These are phyloP conservation scores for Phoma herbarum DNA, from an alignment of 2,329 filamentous ascomycete genomes.

Conservation along the genomic window DNA sequence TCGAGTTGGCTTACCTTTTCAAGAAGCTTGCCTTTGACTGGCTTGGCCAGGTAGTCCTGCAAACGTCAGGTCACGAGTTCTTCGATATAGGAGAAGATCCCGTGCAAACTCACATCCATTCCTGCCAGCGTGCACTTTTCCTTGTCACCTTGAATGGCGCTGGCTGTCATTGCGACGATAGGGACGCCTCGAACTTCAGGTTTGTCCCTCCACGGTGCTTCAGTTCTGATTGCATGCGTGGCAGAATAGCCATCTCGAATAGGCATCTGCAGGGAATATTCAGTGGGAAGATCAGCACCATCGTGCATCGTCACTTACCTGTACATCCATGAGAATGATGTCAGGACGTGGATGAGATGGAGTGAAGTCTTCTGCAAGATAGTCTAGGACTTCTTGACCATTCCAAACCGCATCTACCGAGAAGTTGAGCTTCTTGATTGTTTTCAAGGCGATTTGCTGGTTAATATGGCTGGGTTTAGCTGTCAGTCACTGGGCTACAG, in stretches of 20 bases:
- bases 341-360: conserved; percentile 67
- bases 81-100: conserved; percentile 18
- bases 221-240: conserved; percentile 75
- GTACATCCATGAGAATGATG: conserved; percentile 81
- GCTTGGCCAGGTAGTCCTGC: conserved; percentile 54
- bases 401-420: conserved; percentile 77
- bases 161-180: conserved; percentile 84
- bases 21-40: conserved; percentile 72
- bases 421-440: conserved; percentile 77
- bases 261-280: conserved; percentile 52
- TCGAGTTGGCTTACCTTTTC: conserved; percentile 59
- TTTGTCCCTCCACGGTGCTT: conserved; percentile 69
- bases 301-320: conserved; percentile 64
- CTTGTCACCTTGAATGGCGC: conserved; percentile 77
- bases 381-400: conserved; percentile 79
- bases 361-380: conserved; percentile 65
- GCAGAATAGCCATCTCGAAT: conserved; percentile 81
- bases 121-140: conserved; percentile 77
- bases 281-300: conserved; percentile 20
- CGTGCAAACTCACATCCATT: conserved; percentile 66
- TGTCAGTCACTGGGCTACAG: conserved; percentile 5
- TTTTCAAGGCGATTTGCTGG: conserved; percentile 78
- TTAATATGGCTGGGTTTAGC: conserved; percentile 62
- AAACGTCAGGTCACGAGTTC: conserved; percentile 17
- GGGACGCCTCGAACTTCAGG: conserved; percentile 68